phyloP scores from a whole-genome alignment of 2,329 filamentous ascomycete genomes.

The Neopestalotiopsis sp. region DNA sequence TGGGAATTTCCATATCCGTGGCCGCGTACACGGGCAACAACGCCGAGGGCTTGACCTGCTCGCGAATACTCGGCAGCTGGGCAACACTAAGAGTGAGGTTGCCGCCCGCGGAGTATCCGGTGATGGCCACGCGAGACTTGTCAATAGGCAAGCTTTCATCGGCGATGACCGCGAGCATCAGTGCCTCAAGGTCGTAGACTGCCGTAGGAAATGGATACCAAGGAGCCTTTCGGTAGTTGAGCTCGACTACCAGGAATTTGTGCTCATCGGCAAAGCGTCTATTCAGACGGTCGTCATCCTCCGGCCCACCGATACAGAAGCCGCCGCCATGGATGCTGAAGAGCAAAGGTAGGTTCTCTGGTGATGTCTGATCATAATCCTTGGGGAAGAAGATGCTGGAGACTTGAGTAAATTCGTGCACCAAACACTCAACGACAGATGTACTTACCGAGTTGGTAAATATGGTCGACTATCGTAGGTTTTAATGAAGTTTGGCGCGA shows the following conservation, averaged over 20 bases:
- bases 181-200: constrained; percentile 45
- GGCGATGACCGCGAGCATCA: constrained; percentile 43
- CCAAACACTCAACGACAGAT: neutral
- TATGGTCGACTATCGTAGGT: constrained; percentile 39
- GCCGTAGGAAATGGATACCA: constrained; percentile 44
- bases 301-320: constrained; percentile 43
- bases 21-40: constrained; percentile 45
- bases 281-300: constrained; percentile 47
- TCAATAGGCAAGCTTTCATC: constrained; percentile 49
- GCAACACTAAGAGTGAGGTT: constrained; percentile 45
- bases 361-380: constrained; percentile 32
- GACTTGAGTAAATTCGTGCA: neutral
- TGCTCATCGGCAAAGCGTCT: constrained; percentile 42
- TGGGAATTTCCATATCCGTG: constrained; percentile 43
- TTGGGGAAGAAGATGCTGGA: constrained; percentile 42
- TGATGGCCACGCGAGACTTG: constrained; percentile 42
- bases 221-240: constrained; percentile 51
- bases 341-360: constrained; percentile 41
- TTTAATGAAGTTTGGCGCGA: constrained; percentile 39
- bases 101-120: constrained; percentile 52
- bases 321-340: constrained; percentile 53
- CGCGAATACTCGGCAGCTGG: constrained; percentile 43
- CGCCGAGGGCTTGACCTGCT: constrained; percentile 37
- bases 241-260: constrained; percentile 46
- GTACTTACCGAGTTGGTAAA: constrained; percentile 39